Percentiles rank a stretch among this genome's conserved stretches.
These are phyloP conservation scores for Fusarium brachygibbosum DNA, from an alignment of 2,329 filamentous ascomycete genomes.

Conservation along the genomic window DNA sequence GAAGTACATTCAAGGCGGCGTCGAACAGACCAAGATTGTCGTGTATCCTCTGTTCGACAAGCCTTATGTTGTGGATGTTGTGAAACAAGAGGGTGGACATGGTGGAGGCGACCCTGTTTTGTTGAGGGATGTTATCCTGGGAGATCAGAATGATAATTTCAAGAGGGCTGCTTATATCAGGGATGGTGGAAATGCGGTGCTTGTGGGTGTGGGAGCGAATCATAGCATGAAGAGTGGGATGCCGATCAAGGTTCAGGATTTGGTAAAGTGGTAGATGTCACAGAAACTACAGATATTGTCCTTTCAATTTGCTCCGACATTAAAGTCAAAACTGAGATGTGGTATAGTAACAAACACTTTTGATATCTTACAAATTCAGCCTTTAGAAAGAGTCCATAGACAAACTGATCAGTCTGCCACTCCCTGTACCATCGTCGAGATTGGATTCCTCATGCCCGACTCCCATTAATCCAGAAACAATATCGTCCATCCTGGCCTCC, in stretches of 20 bases:
- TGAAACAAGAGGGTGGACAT: constrained; percentile 66
- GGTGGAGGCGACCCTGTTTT: constrained; percentile 69
- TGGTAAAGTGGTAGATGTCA: constrained; percentile 33
- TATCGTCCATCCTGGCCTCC: neutral
- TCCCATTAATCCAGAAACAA: neutral
- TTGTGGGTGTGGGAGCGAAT: constrained; percentile 72
- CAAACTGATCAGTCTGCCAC: rapidly evolving
- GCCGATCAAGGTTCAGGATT: constrained; percentile 44
- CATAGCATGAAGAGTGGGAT: constrained; percentile 59
- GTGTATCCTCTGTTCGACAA: constrained; percentile 69
- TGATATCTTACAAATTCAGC: neutral
- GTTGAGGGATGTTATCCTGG: constrained; percentile 69
- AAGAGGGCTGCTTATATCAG: constrained; percentile 68
- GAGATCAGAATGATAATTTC: constrained; percentile 63
- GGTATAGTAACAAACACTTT: neutral
- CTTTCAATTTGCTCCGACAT: neutral
- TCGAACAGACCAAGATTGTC: constrained; percentile 59
- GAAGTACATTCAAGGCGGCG: constrained; percentile 44
- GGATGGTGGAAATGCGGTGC: constrained; percentile 69
- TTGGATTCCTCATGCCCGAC: neutral
- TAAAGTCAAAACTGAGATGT: neutral
- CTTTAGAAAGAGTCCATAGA: neutral
- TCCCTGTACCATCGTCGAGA: rapidly evolving
- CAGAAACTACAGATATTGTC: too few relatives aligned
- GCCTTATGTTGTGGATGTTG: constrained; percentile 67